These are phyloP conservation scores for Primulina eburnea DNA, from an alignment of 257 asterid species.

Conservation along the genomic window DNA sequence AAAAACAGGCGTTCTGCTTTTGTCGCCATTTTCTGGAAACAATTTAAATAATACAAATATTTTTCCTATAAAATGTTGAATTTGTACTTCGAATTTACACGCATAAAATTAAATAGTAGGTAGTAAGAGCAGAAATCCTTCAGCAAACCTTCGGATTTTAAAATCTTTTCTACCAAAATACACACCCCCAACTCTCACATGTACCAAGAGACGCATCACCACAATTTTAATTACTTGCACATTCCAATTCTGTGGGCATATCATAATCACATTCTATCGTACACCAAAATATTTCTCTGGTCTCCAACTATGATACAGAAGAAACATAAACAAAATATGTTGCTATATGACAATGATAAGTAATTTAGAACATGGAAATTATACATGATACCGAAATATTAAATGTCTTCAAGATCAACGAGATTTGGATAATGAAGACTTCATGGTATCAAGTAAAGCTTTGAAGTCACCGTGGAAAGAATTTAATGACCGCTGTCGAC, in stretches of 20 bases:
- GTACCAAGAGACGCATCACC: too few species aligned
- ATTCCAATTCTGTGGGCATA: too few species aligned
- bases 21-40: not conserved
- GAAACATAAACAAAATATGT: not conserved
- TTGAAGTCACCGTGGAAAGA: constrained; percentile 65
- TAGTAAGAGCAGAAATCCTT: not conserved
- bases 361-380: not conserved
- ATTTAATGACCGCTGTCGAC: constrained; percentile 49
- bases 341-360: not conserved
- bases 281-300: not conserved
- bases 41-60: too few species aligned
- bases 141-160: too few species aligned
- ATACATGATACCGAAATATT: not conserved
- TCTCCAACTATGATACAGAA: not conserved
- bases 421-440: constrained; percentile 62
- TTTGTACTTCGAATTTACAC: not conserved
- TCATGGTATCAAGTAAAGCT: constrained; percentile 51
- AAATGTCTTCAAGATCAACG: constrained; percentile 42
- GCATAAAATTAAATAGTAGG: too few species aligned
- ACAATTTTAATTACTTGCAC: too few species aligned
- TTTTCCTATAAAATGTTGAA: not conserved
- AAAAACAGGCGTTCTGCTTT: not conserved
- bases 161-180: too few species aligned
- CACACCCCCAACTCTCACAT: too few species aligned
- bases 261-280: too few species aligned